Evolutionary conservation across 2,329 filamentous ascomycete genomes (phyloP), one percentile per base, ranked within the genome.

Genomic region (Aureobasidium sp.): DNA sequence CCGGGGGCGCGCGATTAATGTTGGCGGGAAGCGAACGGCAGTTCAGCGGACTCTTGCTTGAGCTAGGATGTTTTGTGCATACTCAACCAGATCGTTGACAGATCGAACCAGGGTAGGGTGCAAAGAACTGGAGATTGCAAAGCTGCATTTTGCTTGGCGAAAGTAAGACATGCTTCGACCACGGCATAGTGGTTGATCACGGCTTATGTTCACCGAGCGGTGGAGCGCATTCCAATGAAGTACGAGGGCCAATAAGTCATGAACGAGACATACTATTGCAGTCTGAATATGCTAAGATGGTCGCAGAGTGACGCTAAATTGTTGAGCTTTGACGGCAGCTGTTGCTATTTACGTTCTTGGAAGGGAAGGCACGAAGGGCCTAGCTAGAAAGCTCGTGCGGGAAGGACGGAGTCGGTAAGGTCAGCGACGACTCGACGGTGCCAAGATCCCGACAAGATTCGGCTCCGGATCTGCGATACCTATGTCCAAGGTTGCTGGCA

Each of bases 11-110:
- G 53, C 53, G 53, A 57, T 57, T 46, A 46, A 26, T 46, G 53
- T 57, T 46, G 53, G 39, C n/a, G 26, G 52, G 51, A 55, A 55
- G 51, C 51, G 51, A 43, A 39, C 53, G 53, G 53, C 53, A 57
- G 53, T 57, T 57, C 29, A 29, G 39, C 53, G 53, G 53, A 39
- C 50, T 53, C 32, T 53, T 41, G 34, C 27, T 34, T 36, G 39
- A 46, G 39, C 53, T 57, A 57, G 53, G 53, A 57, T 57, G 27
- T 44, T 57, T 46, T 57, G 39, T 46, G 53, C 53, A 57, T 44
- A 44, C 17, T 55, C 51, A 55, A 41, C 50, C 50, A 39, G 50
- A 52, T 52, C 32, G 27, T 29, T 32, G n/a, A 39, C 36, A 41
- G 32, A 55, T 55, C 50, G 37, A 57, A 44, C 53, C 26, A 46